These are phyloP conservation scores for Pleurotus pulmonarius DNA, from an alignment of 768 basidiomycete species.

Conservation along the genomic window DNA sequence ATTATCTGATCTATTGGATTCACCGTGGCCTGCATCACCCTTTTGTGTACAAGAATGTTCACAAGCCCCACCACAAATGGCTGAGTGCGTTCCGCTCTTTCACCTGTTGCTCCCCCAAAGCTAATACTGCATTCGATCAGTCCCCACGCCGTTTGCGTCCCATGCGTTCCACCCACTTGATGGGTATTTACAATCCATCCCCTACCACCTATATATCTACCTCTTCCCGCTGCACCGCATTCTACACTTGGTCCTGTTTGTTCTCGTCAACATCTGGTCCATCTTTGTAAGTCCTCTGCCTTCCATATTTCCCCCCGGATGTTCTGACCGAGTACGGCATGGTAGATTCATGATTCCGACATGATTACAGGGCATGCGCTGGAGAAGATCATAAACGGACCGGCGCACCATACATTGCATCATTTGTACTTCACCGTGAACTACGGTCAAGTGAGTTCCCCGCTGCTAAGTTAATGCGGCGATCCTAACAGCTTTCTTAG, in stretches of 20 bases:
- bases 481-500: conserved; percentile 33
- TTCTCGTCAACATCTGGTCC: conserved; percentile 90
- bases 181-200: conserved; percentile 90
- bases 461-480: not conserved
- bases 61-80: conserved; percentile 99
- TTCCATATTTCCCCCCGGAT: not conserved
- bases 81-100: conserved; percentile 58
- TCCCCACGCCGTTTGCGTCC: conserved; percentile 96
- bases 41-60: conserved; percentile 80
- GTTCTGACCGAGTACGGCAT: not conserved
- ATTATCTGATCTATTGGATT: conserved; percentile 95
- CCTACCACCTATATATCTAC: conserved; percentile 91
- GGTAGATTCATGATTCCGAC: conserved; percentile 95
- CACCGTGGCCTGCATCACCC: conserved; percentile 89
- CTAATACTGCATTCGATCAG: conserved; percentile 33
- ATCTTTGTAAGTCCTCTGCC: conserved; percentile 64
- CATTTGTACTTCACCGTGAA: conserved; percentile 97
- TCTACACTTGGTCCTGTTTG: conserved; percentile 82
- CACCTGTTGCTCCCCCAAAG: conserved; percentile 2
- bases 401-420: conserved; percentile 95
- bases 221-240: conserved; percentile 87
- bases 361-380: conserved; percentile 92
- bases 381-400: conserved; percentile 93
- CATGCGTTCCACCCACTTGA: conserved; percentile 98
- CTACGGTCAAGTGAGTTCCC: conserved; percentile 73